Conservation (phyloP, 495 filamentous ascomycete species). For the Neurospora sp. region DNA sequence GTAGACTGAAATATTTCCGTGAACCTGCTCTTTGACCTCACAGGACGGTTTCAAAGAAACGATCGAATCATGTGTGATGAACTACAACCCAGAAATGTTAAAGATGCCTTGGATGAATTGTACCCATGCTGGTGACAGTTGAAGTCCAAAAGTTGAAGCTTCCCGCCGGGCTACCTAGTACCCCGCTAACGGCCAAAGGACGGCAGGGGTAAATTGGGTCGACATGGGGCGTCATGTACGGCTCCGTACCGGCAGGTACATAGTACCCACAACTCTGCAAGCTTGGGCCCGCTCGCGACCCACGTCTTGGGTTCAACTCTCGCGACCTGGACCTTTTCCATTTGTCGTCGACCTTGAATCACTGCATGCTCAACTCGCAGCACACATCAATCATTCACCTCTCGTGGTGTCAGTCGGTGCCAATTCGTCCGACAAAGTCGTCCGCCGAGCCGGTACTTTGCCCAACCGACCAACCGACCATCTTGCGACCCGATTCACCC, state of each 20-base stretch:
- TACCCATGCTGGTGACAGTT: background rate
- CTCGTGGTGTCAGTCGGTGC: background rate
- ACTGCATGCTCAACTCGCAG: background rate
- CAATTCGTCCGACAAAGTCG: background rate
- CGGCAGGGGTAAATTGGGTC: background rate
- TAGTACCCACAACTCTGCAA: slow-evolving; percentile 3
- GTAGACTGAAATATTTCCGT: background rate
- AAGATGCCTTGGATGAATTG: background rate
- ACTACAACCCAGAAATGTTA: background rate
- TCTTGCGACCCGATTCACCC: background rate
- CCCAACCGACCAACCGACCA: background rate
- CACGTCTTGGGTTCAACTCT: slow-evolving; percentile 11
- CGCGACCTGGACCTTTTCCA: background rate
- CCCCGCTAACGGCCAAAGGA: background rate
- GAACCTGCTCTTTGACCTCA: background rate
- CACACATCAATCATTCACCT: background rate
- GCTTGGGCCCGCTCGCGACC: slow-evolving; percentile 7
- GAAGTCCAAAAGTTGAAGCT: background rate
- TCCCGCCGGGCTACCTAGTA: background rate
- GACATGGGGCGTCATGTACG: background rate
- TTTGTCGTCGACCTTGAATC: background rate
- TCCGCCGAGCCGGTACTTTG: background rate
- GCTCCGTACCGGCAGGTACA: slow-evolving; percentile 1
- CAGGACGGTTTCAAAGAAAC: background rate
- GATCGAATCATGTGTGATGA: background rate